Conservation (phyloP, 805 yeast genomes). For the Metschnikowia picachoensis region DNA sequence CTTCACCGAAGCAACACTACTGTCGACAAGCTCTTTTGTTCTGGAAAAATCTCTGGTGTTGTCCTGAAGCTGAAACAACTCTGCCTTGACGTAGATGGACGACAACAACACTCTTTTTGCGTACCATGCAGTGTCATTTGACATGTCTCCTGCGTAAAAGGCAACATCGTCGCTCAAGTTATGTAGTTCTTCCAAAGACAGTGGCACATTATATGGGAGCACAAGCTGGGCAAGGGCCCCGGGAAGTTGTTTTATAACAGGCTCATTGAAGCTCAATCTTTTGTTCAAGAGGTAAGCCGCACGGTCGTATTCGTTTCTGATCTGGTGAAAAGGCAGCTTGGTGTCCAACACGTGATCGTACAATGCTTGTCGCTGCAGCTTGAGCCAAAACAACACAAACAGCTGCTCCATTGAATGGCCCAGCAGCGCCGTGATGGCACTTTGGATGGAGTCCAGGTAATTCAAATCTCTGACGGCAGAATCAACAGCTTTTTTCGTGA, state of each 20-base stretch:
- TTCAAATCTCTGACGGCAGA: slow-evolving; percentile 47
- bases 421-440: slow-evolving; percentile 33
- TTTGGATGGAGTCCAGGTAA: slow-evolving; percentile 49
- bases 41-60: slow-evolving; percentile 48
- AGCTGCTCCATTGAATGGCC: slow-evolving; percentile 39
- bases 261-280: slow-evolving; percentile 50
- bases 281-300: slow-evolving; percentile 43
- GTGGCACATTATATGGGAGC: slow-evolving; percentile 56
- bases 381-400: slow-evolving; percentile 50
- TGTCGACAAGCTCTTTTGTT: slow-evolving; percentile 63
- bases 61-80: slow-evolving; percentile 78
- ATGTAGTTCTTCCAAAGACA: slow-evolving; percentile 65
- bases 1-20: slow-evolving; percentile 51
- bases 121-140: slow-evolving; percentile 90
- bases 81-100: slow-evolving; percentile 68
- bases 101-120: slow-evolving; percentile 73
- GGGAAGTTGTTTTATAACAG: slow-evolving; percentile 41
- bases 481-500: slow-evolving; percentile 44
- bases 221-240: slow-evolving; percentile 59
- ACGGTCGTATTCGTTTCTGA: slow-evolving; percentile 36
- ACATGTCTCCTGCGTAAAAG: slow-evolving; percentile 70
- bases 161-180: slow-evolving; percentile 79
- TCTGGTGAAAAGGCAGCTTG: slow-evolving; percentile 22
- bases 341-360: slow-evolving; percentile 24
- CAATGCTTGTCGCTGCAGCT: slow-evolving; percentile 40